phyloP scores from a whole-genome alignment of 148 eudicot species.

The Chenopodium berlandieri region DNA sequence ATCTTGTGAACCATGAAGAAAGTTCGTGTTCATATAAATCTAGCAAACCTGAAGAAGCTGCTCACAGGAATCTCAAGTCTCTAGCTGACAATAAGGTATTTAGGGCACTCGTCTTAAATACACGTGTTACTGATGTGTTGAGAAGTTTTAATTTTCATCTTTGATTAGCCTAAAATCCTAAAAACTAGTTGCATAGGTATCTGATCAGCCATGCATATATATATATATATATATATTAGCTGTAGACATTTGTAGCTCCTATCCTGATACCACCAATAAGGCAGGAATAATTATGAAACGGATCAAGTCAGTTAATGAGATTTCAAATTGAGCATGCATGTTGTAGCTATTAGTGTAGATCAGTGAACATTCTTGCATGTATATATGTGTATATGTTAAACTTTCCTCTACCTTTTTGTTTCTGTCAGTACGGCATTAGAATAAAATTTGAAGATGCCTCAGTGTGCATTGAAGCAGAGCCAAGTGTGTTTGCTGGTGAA shows the following conservation, averaged over 20 bases:
- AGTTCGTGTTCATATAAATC: conserved; percentile 62
- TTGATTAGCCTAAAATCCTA: background rate
- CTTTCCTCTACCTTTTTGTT: conserved; percentile 11
- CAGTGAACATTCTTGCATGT: background rate
- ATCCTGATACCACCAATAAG: background rate
- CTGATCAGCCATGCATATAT: conserved; percentile 3
- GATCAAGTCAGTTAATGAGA: background rate
- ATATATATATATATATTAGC: too few species aligned
- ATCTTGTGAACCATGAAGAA: conserved; percentile 54
- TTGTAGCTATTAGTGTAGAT: background rate
- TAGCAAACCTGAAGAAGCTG: conserved; percentile 35
- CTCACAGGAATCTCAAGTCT: conserved; percentile 28
- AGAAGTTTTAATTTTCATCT: background rate
- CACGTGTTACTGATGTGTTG: background rate
- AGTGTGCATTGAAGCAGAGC: conserved; percentile 42
- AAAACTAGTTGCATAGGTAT: conserved; percentile 1
- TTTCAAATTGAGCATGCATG: background rate
- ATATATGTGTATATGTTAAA: background rate
- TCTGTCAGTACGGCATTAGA: conserved; percentile 51
- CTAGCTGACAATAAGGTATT: conserved; percentile 37
- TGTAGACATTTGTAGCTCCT: background rate
- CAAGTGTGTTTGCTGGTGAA: conserved; percentile 44
- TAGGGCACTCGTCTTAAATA: conserved; percentile 12
- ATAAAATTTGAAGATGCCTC: conserved; percentile 59
- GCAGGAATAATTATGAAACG: background rate